Base-by-base conservation (phyloP, 495 filamentous ascomycete species). In the Xylaria flabelliformis region DNA sequence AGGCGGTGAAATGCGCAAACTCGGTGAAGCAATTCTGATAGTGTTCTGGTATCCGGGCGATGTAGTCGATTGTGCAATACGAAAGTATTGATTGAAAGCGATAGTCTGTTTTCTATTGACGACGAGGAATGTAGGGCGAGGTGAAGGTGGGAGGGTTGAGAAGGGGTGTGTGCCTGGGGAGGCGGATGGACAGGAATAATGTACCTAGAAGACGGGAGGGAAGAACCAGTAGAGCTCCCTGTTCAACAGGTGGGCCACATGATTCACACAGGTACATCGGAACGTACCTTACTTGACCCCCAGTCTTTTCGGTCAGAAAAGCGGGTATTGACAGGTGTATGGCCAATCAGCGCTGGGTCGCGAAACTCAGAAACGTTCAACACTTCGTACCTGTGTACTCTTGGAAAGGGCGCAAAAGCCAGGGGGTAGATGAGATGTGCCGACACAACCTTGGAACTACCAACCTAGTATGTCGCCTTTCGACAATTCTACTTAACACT, bases 131-230 rank as follows among this genome's bases (percentile, higher is more conserved):
- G 50, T 24, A 58, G 58, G 64, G 21, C 32, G 17, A 42, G 56
- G 66, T 64, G 70, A 61, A 51, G 62, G 67, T 74, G 70, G 59
- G 67, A 70, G 75, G 64, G 70, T 75, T 74, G 72, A 71, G 73
- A 70, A 70, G 72, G 73, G 77, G 75, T 74, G 34, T 75, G 58
- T 58, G 75, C 64, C 73, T 61, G 73, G 76, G 64, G 69, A 76
- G 67, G 59, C 64, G 70, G 74, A 61, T 66, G 70, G 71, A 62
- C 67, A 74, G 74, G 76, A 75, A 78, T 79, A 77, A 79, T 76
- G 76, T 74, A 74, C 77, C 77, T 79, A 79, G 74, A 75, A 78
- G 77, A 75, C 71, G 72, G 72, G 70, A 69, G 44, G 51, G 68
- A 68, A 65, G 56, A 39, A 44, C 9, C 51, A 46, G n/a, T 15